Conservation (phyloP, 2,329 filamentous ascomycete species). For the Colletotrichum tabaci region DNA sequence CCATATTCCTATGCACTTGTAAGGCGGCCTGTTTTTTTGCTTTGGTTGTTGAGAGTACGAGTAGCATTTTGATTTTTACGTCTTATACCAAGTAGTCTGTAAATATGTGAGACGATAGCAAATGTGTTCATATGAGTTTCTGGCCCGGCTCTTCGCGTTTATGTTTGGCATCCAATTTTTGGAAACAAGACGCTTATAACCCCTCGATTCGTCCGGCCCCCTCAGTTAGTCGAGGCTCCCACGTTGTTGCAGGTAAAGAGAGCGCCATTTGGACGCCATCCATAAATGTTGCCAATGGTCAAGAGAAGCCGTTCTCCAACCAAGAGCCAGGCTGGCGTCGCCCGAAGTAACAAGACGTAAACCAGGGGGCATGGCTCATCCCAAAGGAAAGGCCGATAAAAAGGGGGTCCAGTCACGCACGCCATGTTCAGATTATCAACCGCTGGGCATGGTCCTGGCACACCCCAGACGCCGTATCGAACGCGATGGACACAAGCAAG, state of each 20-base stretch:
- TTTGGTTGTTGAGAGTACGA: neutral
- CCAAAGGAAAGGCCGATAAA: no score
- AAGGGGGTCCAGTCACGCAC: neutral
- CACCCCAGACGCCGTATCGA: neutral
- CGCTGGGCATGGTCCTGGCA: neutral
- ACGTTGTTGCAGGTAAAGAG: no score
- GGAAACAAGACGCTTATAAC: no score
- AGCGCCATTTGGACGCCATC: no score
- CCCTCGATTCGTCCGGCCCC: no score
- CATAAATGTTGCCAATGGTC: no score
- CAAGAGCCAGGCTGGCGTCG: neutral
- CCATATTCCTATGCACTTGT: neutral
- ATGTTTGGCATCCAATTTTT: no score
- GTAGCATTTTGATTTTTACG: neutral
- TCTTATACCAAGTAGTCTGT: neutral
- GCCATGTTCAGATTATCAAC: neutral
- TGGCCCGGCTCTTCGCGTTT: neutral
- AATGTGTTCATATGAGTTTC: neutral
- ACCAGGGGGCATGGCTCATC: no score
- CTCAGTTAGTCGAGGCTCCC: no score
- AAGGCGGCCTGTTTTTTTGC: neutral
- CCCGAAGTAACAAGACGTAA: no score
- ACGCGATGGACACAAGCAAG: neutral
- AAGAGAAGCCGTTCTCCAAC: neutral
- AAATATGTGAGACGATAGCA: constrained; percentile 1